Percentiles rank a stretch among this genome's conserved stretches.
These are phyloP conservation scores for Arachnomyces sp. DNA, from an alignment of 2,329 filamentous ascomycete species.

Conservation along the genomic window DNA sequence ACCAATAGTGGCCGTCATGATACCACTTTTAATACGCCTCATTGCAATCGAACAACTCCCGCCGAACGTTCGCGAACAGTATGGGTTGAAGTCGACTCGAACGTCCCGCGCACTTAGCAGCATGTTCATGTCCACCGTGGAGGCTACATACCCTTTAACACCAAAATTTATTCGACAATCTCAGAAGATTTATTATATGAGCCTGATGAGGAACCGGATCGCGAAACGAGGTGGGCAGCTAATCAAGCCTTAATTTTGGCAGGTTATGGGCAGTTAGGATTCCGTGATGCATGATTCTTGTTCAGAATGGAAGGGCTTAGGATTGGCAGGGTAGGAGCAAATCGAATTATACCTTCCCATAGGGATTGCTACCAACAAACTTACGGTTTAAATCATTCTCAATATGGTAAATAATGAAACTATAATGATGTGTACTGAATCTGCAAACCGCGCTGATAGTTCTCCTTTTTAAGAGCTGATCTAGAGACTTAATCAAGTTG, in stretches of 20 bases:
- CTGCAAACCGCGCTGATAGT: no score
- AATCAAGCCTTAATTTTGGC: not conserved
- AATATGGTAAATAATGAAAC: no score
- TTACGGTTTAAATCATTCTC: no score
- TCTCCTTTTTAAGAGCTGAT: no score
- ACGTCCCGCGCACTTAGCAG: not conserved
- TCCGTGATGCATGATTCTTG: no score
- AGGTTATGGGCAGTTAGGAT: no score
- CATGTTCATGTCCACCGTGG: not conserved
- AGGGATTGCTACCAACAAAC: no score
- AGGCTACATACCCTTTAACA: not conserved
- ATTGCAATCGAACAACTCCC: conserved; percentile 2
- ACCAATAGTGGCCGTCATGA: not conserved
- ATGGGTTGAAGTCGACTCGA: not conserved
- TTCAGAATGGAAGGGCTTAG: no score
- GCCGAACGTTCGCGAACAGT: not conserved
- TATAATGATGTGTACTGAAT: no score
- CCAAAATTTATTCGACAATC: not conserved
- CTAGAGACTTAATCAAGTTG: no score
- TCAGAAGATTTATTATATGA: conserved; percentile 2
- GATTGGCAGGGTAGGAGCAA: no score
- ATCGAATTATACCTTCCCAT: no score
- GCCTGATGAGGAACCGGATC: not conserved
- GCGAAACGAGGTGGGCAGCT: not conserved
- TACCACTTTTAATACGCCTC: not conserved